These are phyloP conservation scores for Coffea canephora DNA, from an alignment of 257 asterid species.

Conservation along the genomic window DNA sequence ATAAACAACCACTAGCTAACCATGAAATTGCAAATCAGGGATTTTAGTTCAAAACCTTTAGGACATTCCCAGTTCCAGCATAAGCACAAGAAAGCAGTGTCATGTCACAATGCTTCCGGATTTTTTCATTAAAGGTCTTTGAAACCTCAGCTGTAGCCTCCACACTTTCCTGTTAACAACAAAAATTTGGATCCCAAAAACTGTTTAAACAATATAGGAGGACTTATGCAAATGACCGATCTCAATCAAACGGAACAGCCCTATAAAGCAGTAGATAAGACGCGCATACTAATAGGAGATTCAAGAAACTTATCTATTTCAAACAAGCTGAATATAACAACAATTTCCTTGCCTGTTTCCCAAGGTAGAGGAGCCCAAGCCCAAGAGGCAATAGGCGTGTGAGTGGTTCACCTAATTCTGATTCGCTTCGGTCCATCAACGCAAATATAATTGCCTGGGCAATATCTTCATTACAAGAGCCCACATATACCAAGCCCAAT, in stretches of 20 bases:
- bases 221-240: background rate
- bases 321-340: background rate
- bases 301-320: background rate
- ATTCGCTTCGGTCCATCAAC: constrained; percentile 82
- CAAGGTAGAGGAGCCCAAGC: constrained; percentile 92
- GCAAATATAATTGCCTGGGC: constrained; percentile 88
- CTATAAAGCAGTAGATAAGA: background rate
- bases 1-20: background rate
- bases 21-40: background rate
- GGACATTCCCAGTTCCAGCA: constrained; percentile 97
- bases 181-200: constrained; percentile 7
- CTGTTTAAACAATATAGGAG: background rate
- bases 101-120: constrained; percentile 82
- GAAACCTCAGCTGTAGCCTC: constrained; percentile 93
- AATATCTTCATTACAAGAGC: constrained; percentile 90
- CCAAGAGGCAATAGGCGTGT: constrained; percentile 85
- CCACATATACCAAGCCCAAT: constrained; percentile 80
- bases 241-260: background rate
- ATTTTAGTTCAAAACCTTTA: constrained; percentile 53
- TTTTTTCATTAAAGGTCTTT: constrained; percentile 75
- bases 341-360: constrained; percentile 67
- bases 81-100: constrained; percentile 91
- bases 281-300: background rate
- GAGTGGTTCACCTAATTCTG: constrained; percentile 83
- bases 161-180: constrained; percentile 62